Base-by-base conservation (phyloP, 306 rosid genomes). In the Castanea sativa region DNA sequence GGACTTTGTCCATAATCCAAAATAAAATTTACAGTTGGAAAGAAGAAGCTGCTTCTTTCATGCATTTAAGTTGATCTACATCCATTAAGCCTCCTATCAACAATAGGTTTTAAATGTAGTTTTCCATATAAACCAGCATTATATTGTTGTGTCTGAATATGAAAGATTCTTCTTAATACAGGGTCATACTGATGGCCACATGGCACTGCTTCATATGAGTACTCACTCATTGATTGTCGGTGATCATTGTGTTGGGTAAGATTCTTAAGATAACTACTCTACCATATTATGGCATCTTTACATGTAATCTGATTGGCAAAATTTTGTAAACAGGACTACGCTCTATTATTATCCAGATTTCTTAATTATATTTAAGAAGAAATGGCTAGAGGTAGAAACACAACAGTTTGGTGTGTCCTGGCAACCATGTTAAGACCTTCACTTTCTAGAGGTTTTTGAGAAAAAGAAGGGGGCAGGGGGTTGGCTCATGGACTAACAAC, bases 101-200 rank as follows among this genome's bases (percentile, higher is more conserved):
- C 21, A 6, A 27, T 61, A 45, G 23, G 14, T 77, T 32, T n/a
- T 53, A 78, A 69, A 38, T 4, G 25, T 78, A 56, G 16, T 33
- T 67, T 49, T 10, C 55, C 59, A 69, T 58, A 74, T 69, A 61
- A 33, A 45, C 8, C 32, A 32, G 55, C 38, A 67, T 52, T 69
- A 55, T 35, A 41, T 1, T 49, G 32, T 58, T 15, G 51, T 21
- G 25, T 59, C 73, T 71, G 73, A 80, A 81, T 69, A 25, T 76
- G 32, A 68, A 38, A 79, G 8, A 1, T 30, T 74, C 20, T 73
- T 75, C 78, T 71, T 6, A 33, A 74, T 85, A 61, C 84, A 94
- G 98, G 97, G 97, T 78, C 98, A 94, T 84, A 94, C 98, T 63
- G 98, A 94, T 92, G 98, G 97, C 68, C 98, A 94, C 85, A 82